These are phyloP conservation scores for Salix purpurea DNA, from an alignment of 345 rosid species.

Conservation along the genomic window DNA sequence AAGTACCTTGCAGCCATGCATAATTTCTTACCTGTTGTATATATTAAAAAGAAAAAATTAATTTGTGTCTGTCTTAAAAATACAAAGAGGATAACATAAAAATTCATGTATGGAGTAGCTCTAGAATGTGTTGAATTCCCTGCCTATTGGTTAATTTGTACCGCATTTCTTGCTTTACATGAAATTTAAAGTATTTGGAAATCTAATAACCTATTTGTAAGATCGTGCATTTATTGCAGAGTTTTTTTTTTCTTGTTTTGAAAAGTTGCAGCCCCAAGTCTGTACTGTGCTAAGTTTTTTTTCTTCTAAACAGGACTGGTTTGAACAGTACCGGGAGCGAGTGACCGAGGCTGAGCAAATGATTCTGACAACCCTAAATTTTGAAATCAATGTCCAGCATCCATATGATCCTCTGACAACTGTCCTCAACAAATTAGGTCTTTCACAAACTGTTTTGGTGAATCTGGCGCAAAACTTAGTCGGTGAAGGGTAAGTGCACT, in stretches of 20 bases:
- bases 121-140: not conserved
- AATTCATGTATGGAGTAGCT: not conserved
- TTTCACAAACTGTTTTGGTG: conserved; percentile 59
- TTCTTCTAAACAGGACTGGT: conserved; percentile 60
- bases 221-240: not conserved
- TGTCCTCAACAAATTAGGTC: conserved; percentile 62
- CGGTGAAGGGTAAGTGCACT: conserved; percentile 68
- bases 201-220: not conserved
- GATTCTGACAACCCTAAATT: conserved; percentile 65
- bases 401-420: conserved; percentile 64
- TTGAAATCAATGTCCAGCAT: conserved; percentile 74
- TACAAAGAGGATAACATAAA: not conserved
- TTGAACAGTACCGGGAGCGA: conserved; percentile 69
- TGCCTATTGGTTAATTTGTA: not conserved
- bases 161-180: not conserved
- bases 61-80: not conserved
- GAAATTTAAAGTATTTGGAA: not conserved
- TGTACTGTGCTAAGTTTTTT: conserved; percentile 3
- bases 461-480: conserved; percentile 67
- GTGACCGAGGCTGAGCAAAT: conserved; percentile 71
- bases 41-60: not conserved
- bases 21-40: not conserved
- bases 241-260: not conserved
- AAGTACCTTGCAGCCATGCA: conserved; percentile 22
- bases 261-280: not conserved